Base-by-base conservation (phyloP, 2,329 filamentous ascomycete genomes). In the Cladosporium velox region DNA sequence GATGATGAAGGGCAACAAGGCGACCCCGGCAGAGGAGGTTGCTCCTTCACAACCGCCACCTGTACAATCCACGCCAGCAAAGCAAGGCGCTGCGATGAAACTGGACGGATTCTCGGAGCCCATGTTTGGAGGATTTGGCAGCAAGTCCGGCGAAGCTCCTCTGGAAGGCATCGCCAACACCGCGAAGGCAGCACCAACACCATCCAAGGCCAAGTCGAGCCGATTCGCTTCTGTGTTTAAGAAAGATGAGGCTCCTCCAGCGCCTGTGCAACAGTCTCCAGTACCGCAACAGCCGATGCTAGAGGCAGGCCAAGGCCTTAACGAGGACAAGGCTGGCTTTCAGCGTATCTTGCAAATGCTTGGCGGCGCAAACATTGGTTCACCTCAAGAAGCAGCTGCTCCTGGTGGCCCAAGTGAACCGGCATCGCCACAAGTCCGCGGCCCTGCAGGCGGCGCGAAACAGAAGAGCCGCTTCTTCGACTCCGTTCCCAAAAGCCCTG, bases 251-350 rank as follows among this genome's bases (percentile, higher is more conserved):
- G 62, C 68, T 24, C 69, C 57, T 21, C 67, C 68, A 30, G 61
- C 34, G 28, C 49, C 64, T 44, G 32, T 32, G 51, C 54, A 68
- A 21, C 24, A 55, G 21, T 44, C 67, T 35, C 66, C 71, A 28
- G 59, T 67, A 14, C 68, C 69, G 28, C 59, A 70, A 47, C 71
- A 72, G 55, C 68, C 69, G n/a, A 60, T 65, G 21, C 65, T 66
- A 12, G 66, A 68, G 41, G 7, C 57, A 28, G 57, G 57, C 10
- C 63, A 51, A 51, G 55, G 44, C 47, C 57, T 35, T 30, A 66
- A 66, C 68, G 86, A 88, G 62, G 93, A 97, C 73, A 92, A 92
- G 77, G 90, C 93, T 76, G 93, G 92, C 1, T 97, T 97, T 78
- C 71, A 74, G 52, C 66, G 69, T 26, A 86, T 97, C 55, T 82